Conservation (phyloP, 306 rosid genomes). For the Cucumis hystrix region DNA sequence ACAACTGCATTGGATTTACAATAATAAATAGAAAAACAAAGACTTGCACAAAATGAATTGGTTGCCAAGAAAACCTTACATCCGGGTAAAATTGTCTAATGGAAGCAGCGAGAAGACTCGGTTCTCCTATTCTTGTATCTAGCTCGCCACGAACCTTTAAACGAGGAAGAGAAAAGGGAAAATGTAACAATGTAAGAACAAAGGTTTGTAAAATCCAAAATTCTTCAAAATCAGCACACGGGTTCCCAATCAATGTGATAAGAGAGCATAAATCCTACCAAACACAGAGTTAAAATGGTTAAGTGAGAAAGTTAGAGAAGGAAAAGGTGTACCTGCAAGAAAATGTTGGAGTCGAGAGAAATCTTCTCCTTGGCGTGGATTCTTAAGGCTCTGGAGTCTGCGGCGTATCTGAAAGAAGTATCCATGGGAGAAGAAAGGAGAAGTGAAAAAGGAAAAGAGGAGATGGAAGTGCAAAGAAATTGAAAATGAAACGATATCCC, state of each 20-base stretch:
- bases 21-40: not conserved
- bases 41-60: not conserved
- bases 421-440: constrained; percentile 33
- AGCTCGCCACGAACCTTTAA: constrained; percentile 72
- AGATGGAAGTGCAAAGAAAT: not conserved
- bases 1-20: constrained; percentile 30
- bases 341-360: constrained; percentile 51
- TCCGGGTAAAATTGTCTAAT: constrained; percentile 52
- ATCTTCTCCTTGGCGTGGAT: constrained; percentile 66
- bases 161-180: not conserved
- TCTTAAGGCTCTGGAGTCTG: constrained; percentile 51
- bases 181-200: not conserved
- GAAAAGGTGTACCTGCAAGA: constrained; percentile 37
- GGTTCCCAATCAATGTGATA: no score
- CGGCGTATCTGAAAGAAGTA: constrained; percentile 63
- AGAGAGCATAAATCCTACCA: no score
- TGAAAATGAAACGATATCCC: not conserved
- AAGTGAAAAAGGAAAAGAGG: not conserved
- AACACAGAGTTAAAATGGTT: no score
- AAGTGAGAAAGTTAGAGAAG: not conserved
- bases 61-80: constrained; percentile 22
- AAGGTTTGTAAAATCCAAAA: not conserved
- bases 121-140: constrained; percentile 59
- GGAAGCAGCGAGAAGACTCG: constrained; percentile 30
- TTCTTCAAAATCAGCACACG: not conserved